Evolutionary conservation across 164 flowering plant genomes (phyloP).

Genomic region (Protea cynaroides): DNA sequence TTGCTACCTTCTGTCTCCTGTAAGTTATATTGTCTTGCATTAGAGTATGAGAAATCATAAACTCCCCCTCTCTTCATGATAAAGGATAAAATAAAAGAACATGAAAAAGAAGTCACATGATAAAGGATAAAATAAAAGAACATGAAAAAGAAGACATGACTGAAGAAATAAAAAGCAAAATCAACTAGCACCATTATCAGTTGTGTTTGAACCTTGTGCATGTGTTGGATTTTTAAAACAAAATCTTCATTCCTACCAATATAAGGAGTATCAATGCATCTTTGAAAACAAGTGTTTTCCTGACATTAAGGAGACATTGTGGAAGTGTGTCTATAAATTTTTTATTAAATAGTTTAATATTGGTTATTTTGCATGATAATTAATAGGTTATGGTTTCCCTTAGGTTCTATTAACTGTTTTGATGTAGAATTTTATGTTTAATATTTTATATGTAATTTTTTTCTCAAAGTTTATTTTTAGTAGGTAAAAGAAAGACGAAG

Average conservation of each 20-base stretch:
- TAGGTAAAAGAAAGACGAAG: too few species aligned
- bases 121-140: neutral
- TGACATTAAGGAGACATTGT: too few species aligned
- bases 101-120: neutral
- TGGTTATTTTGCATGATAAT: too few species aligned
- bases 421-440: too few species aligned
- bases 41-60: neutral
- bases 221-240: neutral
- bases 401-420: too few species aligned
- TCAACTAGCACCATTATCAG: too few species aligned
- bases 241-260: neutral
- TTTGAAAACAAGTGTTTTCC: neutral
- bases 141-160: neutral
- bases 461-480: too few species aligned
- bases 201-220: neutral
- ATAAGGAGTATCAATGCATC: neutral
- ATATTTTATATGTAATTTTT: too few species aligned
- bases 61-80: neutral
- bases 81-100: neutral
- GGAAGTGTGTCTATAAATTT: too few species aligned
- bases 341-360: too few species aligned
- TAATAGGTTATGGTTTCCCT: too few species aligned
- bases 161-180: neutral
- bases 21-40: slow-evolving; percentile 1
- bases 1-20: slow-evolving; percentile 79